A percentile compares a stretch with the other conserved stretches of the same genome.
Evolutionary conservation across 495 filamentous ascomycete species (phyloP).

Genomic region (Hypomontagnella monticulosa): DNA sequence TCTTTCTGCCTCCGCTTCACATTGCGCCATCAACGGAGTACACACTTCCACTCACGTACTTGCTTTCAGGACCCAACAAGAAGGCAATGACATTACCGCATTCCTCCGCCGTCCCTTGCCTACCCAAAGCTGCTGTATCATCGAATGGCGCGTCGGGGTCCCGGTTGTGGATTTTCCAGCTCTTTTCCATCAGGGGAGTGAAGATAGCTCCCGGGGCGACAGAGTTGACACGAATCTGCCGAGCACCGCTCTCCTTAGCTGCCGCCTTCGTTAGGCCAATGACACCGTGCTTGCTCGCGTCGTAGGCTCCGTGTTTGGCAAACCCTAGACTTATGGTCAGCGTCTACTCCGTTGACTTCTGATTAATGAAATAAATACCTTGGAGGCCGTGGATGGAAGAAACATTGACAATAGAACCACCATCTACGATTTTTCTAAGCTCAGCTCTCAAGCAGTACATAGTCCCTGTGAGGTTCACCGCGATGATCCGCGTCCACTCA

Average conservation of each 20-base stretch:
- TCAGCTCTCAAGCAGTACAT: constrained; percentile 68
- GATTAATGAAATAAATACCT: constrained; percentile 46
- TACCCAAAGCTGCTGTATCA: constrained; percentile 50
- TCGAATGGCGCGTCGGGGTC: constrained; percentile 45
- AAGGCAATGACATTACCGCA: constrained; percentile 60
- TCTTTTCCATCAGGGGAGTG: constrained; percentile 61
- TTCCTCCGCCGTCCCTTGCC: constrained; percentile 52
- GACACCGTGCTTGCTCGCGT: constrained; percentile 65
- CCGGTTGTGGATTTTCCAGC: constrained; percentile 47
- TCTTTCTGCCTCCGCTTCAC: constrained; percentile 15
- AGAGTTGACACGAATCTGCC: constrained; percentile 66
- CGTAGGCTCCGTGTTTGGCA: constrained; percentile 61
- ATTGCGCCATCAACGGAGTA: constrained; percentile 49
- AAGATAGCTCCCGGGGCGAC: constrained; percentile 67
- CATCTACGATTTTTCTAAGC: constrained; percentile 56
- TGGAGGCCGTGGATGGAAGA: constrained; percentile 63
- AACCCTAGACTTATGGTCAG: constrained; percentile 44
- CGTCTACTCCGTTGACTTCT: constrained; percentile 2
- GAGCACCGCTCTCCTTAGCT: constrained; percentile 65
- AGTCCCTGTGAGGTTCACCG: constrained; percentile 65
- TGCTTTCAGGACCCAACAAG: constrained; percentile 64
- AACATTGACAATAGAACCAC: constrained; percentile 68
- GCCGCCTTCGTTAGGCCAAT: constrained; percentile 67
- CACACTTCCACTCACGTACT: constrained; percentile 61
- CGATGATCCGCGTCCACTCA: constrained; percentile 64